These are phyloP conservation scores for Trichosporon inkin DNA, from an alignment of 1,284 basidiomycete genomes.

Conservation along the genomic window DNA sequence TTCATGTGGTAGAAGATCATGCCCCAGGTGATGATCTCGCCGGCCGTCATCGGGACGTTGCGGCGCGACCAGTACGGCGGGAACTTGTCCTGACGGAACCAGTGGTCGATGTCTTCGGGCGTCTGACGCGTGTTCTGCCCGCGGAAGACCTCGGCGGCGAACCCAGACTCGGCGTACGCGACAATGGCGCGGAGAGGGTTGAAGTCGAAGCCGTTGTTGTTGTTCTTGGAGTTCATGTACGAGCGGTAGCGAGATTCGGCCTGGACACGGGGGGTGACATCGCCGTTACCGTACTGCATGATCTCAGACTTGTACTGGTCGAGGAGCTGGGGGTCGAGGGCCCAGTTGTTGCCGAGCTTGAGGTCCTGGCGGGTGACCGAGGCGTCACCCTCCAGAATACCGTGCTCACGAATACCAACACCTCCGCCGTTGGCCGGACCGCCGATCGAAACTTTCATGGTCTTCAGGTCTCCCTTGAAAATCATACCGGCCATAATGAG, in stretches of 20 bases:
- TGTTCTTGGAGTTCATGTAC: neutral
- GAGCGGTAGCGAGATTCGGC: neutral
- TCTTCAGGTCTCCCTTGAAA: slow-evolving; percentile 13
- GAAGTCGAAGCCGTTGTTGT: slow-evolving; percentile 13
- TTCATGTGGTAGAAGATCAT: slow-evolving; percentile 6
- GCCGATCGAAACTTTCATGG: slow-evolving; percentile 13
- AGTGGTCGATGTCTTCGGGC: slow-evolving; percentile 4
- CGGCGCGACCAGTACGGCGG: slow-evolving; percentile 13
- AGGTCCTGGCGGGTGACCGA: slow-evolving; percentile 15
- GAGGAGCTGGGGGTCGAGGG: neutral
- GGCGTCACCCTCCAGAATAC: slow-evolving; percentile 16
- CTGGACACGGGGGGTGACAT: slow-evolving; percentile 6
- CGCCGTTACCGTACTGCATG: slow-evolving; percentile 3
- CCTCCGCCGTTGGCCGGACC: neutral
- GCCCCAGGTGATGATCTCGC: slow-evolving; percentile 17
- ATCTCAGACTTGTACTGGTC: slow-evolving; percentile 7
- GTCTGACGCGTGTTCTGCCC: slow-evolving; percentile 3
- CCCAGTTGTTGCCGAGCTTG: slow-evolving; percentile 3
- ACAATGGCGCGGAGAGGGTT: slow-evolving; percentile 13
- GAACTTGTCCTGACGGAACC: slow-evolving; percentile 16
- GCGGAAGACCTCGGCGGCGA: slow-evolving; percentile 13
- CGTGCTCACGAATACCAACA: slow-evolving; percentile 13
- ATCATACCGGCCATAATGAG: slow-evolving; percentile 6
- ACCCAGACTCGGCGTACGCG: slow-evolving; percentile 17
- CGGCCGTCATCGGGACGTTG: slow-evolving; percentile 7